Base-by-base conservation (phyloP, 208 protist species). In the Crithidia bombi region DNA sequence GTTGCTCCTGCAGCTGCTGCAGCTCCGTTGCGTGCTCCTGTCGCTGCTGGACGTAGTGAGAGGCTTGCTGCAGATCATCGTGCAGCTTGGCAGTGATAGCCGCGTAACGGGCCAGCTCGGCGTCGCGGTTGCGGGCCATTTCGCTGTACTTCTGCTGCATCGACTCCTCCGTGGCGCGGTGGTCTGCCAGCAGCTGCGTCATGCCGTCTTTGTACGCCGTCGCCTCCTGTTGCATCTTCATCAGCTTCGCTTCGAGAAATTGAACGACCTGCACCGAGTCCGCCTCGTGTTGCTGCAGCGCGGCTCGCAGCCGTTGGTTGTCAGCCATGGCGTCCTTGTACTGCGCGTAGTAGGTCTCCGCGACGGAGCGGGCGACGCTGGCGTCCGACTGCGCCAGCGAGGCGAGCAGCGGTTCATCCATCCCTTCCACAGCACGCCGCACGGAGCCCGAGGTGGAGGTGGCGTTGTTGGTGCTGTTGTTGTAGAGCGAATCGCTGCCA, bases 311-410 rank as follows among this genome's bases (percentile, higher is more conserved):
- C 66, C 70, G 14, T 15, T 28, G 75, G 64, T 89, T 89, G 70
- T 89, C 86, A 5, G 66, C 75, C 6, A 76, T 71, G n/a, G 65
- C 19, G 4, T 68, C 65, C 23, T 69, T 59, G 59, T 65, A 89
- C 47, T 85, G 75, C 33, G 52, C 30, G 41, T 84, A 73, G 67
- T 91, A 91, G 47, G 56, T 70, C 19, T 81, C 73, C 61, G 83
- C 72, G 1, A 81, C 73, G 10, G 79, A 82, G 47, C 81, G 83
- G 5, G 81, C 74, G 11, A 80, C 56, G 41, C 66, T 41, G 35
- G 91, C 73, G 43, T 91, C 83, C n/a, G 73, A 63, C 64, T 90
- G 86, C 32, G 81, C 83, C 46, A 91, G 82, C 5, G 84, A 85
- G 43, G 79, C 78, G 33, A 75, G 65, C 19, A 94, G 74, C 19